Base-by-base conservation (phyloP, 2,329 filamentous ascomycete species). In the Botrytis elliptica region DNA sequence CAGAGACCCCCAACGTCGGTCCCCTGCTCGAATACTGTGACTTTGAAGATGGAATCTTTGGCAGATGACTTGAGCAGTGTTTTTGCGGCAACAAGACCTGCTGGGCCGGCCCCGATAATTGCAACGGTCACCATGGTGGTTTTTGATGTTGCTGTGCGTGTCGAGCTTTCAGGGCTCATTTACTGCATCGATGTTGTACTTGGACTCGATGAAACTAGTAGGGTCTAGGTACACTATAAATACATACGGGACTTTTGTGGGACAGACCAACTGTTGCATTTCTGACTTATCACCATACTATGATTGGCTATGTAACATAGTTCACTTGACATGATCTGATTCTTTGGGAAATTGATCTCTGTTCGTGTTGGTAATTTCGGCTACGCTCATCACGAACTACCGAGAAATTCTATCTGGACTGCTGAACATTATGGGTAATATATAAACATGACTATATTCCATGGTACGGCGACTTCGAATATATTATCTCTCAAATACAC, bases 1-100 rank as follows among this genome's bases (percentile, higher is more conserved):
- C 74, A 75, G 29, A 74, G 73, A 16, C 69, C 74, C 20, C 74
- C 74, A 4, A 74, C 40, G 44, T 40, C 38, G 33, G 62, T 65
- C 59, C 46, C 49, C 49, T 70, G 57, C 38, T 75, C 74, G 40
- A 46, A 75, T 59, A 74, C 59, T 38, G 40, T 66, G 20, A 75
- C 73, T 12, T 40, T 16, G 42, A 74, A 75, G 36, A 25, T 22
- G 36, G 10, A 25, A 22, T 60, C 49, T 22, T 14, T 2, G 10
- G 59, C 20, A 59, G 52, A 44, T n/a, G 63, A 60, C 60, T 73
- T 57, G 29, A 75, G 29, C 36, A 75, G 65, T 25, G 65, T 74
- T 60, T 74, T 75, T 10, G 73, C 73, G 25, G 74, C 73, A 18
- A 75, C 74, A 25, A 75, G 74, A 18, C 74, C 74, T 29, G 68